Conservation (phyloP, 2,329 filamentous ascomycete species). For the Beauveria scarabaeidicola region DNA sequence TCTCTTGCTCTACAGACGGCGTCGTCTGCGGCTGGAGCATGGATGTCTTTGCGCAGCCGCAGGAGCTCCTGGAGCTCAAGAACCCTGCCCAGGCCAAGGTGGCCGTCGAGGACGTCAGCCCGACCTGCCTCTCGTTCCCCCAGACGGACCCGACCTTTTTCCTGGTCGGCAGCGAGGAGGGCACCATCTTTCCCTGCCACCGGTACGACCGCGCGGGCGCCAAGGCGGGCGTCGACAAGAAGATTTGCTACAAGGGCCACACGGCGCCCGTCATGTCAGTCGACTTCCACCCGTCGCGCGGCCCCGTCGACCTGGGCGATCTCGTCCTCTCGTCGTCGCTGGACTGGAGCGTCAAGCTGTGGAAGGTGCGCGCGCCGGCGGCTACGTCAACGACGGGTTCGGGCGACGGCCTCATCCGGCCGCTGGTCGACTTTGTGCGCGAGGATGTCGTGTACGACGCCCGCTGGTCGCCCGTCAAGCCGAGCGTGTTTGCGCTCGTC, state of each 20-base stretch:
- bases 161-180: conserved; percentile 93
- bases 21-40: conserved; percentile 96
- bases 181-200: conserved; percentile 91
- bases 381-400: conserved; percentile 55
- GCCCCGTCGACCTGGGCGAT: conserved; percentile 89
- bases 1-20: conserved; percentile 93
- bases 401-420: conserved; percentile 49
- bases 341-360: conserved; percentile 96
- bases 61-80: conserved; percentile 83
- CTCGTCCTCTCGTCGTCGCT: conserved; percentile 85
- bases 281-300: conserved; percentile 87
- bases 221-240: conserved; percentile 87
- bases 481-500: conserved; percentile 88
- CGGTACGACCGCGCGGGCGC: conserved; percentile 94
- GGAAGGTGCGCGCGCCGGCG: conserved; percentile 81
- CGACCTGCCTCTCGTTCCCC: conserved; percentile 90
- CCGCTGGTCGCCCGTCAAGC: conserved; percentile 88
- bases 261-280: conserved; percentile 92
- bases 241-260: conserved; percentile 83
- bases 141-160: conserved; percentile 96
- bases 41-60: conserved; percentile 94
- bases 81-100: conserved; percentile 74
- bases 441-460: conserved; percentile 97
- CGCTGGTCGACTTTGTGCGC: conserved; percentile 80
- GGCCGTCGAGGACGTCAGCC: conserved; percentile 80